These are phyloP conservation scores for Wallacemonas sp. DNA, from an alignment of 208 protist species.

Conservation along the genomic window DNA sequence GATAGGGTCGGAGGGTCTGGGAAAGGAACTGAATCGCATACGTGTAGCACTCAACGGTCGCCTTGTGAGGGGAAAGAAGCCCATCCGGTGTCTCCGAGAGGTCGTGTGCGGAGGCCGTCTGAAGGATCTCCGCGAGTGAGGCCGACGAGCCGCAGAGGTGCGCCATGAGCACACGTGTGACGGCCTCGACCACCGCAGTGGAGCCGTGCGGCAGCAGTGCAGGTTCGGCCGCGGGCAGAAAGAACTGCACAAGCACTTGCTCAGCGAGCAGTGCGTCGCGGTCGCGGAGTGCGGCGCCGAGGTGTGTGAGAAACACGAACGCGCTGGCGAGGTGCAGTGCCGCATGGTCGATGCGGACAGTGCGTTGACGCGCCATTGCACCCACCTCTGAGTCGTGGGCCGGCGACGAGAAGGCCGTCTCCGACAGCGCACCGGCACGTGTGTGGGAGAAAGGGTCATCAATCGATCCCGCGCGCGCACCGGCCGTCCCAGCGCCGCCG, in stretches of 20 bases:
- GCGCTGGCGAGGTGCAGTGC: conserved; percentile 42
- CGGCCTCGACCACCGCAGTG: conserved; percentile 55
- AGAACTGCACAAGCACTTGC: conserved; percentile 41
- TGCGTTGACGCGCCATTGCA: conserved; percentile 14
- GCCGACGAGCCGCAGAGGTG: conserved; percentile 18
- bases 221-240: conserved; percentile 33
- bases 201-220: conserved; percentile 48
- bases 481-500: background rate
- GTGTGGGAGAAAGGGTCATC: background rate
- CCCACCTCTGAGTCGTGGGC: background rate
- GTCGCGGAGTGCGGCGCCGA: conserved; percentile 26
- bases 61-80: no score
- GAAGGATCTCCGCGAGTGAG: background rate
- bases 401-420: background rate
- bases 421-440: background rate
- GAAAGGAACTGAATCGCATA: background rate
- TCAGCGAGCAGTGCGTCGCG: conserved; percentile 13
- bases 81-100: background rate
- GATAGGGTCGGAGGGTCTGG: background rate
- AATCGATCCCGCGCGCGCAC: background rate
- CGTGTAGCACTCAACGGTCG: background rate
- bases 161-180: conserved; percentile 46
- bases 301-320: conserved; percentile 43
- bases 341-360: conserved; percentile 29
- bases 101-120: background rate